Percentiles rank a stretch among this genome's conserved stretches.
Conservation (phyloP, 2,329 filamentous ascomycete genomes). For the Pseudofabraea citricarpa region DNA sequence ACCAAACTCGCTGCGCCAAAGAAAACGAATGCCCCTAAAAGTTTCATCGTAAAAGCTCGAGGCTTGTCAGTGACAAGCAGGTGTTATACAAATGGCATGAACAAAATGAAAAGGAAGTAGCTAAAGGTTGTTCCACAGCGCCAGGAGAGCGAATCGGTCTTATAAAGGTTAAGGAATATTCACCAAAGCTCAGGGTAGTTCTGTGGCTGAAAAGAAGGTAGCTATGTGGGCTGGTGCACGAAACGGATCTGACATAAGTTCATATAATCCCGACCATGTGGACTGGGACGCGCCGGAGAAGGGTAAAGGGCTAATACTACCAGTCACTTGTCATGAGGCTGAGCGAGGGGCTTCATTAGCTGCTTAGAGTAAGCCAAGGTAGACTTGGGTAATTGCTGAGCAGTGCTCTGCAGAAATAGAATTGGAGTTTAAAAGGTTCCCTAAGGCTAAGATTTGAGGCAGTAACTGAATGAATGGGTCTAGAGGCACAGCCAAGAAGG, state of each 20-base stretch:
- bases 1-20: neutral
- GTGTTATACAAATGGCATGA: neutral
- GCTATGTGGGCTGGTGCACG: neutral
- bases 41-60: neutral
- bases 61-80: neutral
- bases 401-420: too few species aligned
- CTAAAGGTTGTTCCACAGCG: too few species aligned
- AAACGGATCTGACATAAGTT: neutral
- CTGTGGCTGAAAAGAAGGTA: neutral
- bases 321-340: too few species aligned
- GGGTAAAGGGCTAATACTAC: too few species aligned
- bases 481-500: neutral
- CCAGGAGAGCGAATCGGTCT: neutral
- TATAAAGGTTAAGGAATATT: neutral
- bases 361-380: too few species aligned
- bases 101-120: neutral
- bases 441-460: too few species aligned
- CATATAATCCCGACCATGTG: neutral
- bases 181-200: neutral
- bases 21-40: neutral
- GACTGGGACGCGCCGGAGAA: too few species aligned
- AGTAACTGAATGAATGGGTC: too few species aligned
- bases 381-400: too few species aligned
- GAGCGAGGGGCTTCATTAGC: too few species aligned
- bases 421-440: too few species aligned